Evolutionary conservation across 2,329 filamentous ascomycete species (phyloP).

Genomic region (Diaporthe sp.): DNA sequence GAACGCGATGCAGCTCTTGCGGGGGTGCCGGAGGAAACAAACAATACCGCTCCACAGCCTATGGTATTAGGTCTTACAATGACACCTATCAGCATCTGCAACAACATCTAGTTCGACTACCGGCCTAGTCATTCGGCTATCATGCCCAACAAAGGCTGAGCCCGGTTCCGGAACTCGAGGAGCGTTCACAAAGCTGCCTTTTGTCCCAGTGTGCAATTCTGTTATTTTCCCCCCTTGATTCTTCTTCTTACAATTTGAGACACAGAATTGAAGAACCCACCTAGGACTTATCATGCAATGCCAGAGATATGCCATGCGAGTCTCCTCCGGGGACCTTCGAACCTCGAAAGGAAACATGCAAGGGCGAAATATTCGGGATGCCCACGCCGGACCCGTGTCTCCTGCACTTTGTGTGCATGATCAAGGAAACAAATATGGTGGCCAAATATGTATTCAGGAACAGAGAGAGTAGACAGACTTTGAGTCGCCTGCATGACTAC

Average conservation of each 20-base stretch:
- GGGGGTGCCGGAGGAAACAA: not conserved
- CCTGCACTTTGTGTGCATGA: not conserved
- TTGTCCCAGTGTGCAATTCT: not conserved
- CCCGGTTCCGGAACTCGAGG: slow-evolving; percentile 6
- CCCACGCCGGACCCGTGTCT: not conserved
- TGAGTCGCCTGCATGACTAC: not conserved
- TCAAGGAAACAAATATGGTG: not conserved
- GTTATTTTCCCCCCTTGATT: not conserved
- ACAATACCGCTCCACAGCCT: not conserved
- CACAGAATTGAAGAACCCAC: not conserved
- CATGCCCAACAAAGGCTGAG: not conserved
- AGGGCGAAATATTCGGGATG: not conserved
- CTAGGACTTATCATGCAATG: not conserved
- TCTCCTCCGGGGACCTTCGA: not conserved
- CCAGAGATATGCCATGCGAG: not conserved
- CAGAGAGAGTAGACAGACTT: not conserved
- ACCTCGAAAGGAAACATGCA: not conserved
- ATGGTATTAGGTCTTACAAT: not conserved
- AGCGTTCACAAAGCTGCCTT: not conserved
- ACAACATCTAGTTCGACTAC: not conserved
- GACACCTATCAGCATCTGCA: not conserved
- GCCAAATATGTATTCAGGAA: too few species aligned
- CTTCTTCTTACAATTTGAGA: not conserved
- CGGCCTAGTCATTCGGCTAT: not conserved
- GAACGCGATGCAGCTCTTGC: not conserved